Conservation (phyloP, 768 basidiomycete genomes). For the Suillus paluster region DNA sequence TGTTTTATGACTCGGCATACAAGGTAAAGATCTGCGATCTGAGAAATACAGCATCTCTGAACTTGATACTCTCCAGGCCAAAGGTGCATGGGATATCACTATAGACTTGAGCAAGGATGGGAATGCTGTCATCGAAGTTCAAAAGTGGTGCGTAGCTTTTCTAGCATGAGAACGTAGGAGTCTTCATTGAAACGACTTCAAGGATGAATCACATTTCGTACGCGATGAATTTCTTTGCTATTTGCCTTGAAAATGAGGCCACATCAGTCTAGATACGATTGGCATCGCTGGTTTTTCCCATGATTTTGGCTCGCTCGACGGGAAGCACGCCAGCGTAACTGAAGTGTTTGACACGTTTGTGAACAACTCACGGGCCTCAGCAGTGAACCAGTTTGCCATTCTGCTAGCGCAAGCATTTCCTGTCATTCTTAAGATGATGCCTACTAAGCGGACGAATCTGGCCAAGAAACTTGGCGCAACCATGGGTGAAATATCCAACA, state of each 20-base stretch:
- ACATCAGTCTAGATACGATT: slow-evolving; percentile 56
- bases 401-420: slow-evolving; percentile 45
- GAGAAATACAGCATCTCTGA: not conserved
- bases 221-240: slow-evolving; percentile 5
- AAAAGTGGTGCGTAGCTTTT: slow-evolving; percentile 30
- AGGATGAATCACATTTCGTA: slow-evolving; percentile 43
- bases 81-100: slow-evolving; percentile 33
- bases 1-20: slow-evolving; percentile 48
- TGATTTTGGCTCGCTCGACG: slow-evolving; percentile 57
- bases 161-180: not conserved
- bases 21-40: slow-evolving; percentile 33
- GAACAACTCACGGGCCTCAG: slow-evolving; percentile 21
- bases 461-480: slow-evolving; percentile 36
- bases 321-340: slow-evolving; percentile 46
- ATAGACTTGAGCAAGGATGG: slow-evolving; percentile 24
- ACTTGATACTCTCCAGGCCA: slow-evolving; percentile 22
- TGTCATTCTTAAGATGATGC: slow-evolving; percentile 37
- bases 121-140: slow-evolving; percentile 40
- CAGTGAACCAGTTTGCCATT: slow-evolving; percentile 36
- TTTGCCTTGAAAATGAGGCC: not conserved
- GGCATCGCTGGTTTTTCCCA: slow-evolving; percentile 65
- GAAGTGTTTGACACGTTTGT: slow-evolving; percentile 44
- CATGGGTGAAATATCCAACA: slow-evolving; percentile 44
- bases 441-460: slow-evolving; percentile 39
- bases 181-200: not conserved